Base-by-base conservation (phyloP, 129 eudicot genomes). In the Erigeron canadensis region DNA sequence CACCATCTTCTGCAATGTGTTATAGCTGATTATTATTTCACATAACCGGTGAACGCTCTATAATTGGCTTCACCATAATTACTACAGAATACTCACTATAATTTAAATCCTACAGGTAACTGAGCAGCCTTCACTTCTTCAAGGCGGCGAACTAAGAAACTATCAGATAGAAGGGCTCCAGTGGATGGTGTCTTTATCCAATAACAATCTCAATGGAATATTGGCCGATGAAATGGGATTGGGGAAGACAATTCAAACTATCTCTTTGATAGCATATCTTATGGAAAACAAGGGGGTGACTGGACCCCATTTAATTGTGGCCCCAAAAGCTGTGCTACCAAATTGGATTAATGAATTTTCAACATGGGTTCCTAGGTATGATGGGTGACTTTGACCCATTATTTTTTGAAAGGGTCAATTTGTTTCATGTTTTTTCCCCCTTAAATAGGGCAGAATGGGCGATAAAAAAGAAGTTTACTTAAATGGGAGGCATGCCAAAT, bases 201-300 rank as follows among this genome's bases (percentile, higher is more conserved):
- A 95, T 73, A 90, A 95, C 86, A 90, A 90, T 73, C 81, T 90
- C 28, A 95, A 90, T 75, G 99, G 97, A 56, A 95, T 95, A 76
- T 84, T 95, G 71, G 99, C 99, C 23, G 99, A 95, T 79, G 99
- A 95, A 78, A 95, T 95, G 99, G 99, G 99, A 39, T 62, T 95
- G 77, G 99, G 99, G 22, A 95, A 95, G 67, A 95, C 99, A 63
- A 90, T 95, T 72, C 97, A 90, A 81, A 90, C 99, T 63, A 90
- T 90, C 43, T 72, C 99, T 8, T 74, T 95, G 63, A 86, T 95
- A 65, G 97, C 99, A 23, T 90, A 90, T 74, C 88, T 95, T 61
- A 67, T 82, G 79, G 97, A 87, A 77, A 86, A 95, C 80, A 90
- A 90, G 64, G 92, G 88, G n/a, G 99, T 88, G 28, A 67, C 83